Evolutionary conservation across 2,329 filamentous ascomycete genomes (phyloP).

Genomic region (Neopestalotiopsis sp.): DNA sequence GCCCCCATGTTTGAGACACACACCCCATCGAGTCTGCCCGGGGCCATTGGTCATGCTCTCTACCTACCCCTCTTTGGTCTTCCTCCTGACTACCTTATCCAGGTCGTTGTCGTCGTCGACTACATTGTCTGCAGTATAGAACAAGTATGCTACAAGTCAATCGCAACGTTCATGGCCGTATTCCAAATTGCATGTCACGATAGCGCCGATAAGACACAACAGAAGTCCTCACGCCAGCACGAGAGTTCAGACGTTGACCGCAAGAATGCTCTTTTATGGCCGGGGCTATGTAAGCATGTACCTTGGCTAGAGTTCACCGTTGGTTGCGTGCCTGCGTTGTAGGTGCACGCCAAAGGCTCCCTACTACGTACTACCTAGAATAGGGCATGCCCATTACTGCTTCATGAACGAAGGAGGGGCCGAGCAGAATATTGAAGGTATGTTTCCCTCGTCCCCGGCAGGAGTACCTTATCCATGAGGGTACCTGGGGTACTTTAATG

Average conservation of each 20-base stretch:
- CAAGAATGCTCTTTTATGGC: neutral
- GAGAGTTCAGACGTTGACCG: neutral
- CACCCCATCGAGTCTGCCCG: constrained; percentile 1
- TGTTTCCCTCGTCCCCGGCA: neutral
- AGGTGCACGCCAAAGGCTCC: neutral
- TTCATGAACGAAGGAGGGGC: neutral
- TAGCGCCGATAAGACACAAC: neutral
- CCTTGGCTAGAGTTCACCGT: neutral
- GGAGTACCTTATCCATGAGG: neutral
- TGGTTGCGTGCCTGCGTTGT: neutral
- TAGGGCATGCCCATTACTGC: neutral
- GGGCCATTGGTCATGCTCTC: constrained; percentile 13
- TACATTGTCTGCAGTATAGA: neutral
- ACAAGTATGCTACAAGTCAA: neutral
- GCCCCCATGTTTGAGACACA: constrained; percentile 17
- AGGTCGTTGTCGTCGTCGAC: neutral
- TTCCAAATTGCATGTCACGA: neutral
- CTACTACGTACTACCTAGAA: neutral
- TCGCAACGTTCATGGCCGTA: neutral
- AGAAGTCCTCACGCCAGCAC: neutral
- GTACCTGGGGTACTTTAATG: constrained; percentile 14
- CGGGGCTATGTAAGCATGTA: neutral
- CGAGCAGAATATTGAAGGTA: neutral
- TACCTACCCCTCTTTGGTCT: constrained; percentile 1
- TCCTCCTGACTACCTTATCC: constrained; percentile 1